Evolutionary conservation across 169 alveolate genomes (phyloP), one percentile per base, ranked within the genome.

Genomic region (Plasmodium cynomolgi): DNA sequence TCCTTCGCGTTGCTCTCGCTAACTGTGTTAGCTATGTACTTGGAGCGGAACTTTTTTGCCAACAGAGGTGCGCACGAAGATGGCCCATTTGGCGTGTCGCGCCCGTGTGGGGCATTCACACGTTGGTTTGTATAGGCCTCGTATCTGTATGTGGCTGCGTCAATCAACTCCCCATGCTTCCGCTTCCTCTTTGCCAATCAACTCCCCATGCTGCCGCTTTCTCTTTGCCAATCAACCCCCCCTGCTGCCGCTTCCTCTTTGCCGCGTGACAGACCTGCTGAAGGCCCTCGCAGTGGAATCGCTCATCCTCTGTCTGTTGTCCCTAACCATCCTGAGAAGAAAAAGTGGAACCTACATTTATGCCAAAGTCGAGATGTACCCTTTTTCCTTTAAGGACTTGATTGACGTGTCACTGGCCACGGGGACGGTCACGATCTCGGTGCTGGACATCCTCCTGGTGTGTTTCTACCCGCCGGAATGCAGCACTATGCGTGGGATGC

Each of bases 341-440:
- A 74, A 85, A 85, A 85, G 62, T 77, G 93, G 93, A 77, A 50
- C 93, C 20, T 50, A 85, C 62, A 85, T 85, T 26, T 56, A 74
- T 47, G 34, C 93, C 33, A 85, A 85, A 77, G 81, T 85, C 23
- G 62, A 85, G 79, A 85, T 85, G 93, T 75, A 85, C 68, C 93
- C 93, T 75, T 85, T 85, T 34, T 85, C 93, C 54, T 73, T 85
- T 58, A 85, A 85, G 58, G 93, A 85, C 39, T 75, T 85, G 68
- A 77, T 85, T 47, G 93, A 85, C 44, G 93, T 85, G 3, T 85
- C 93, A 23, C 62, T 85, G 50, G 29, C 79, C 11, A 68, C 93
- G 17, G 93, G 93, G 23, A 56, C 77, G 33, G 84, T 85, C 17
- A 85, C 93, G 7, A 85, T 85, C n/a, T 85, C 93, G 34, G 72